phyloP scores from a whole-genome alignment of 139 green algal genomes.

The Chlorella sp. region DNA sequence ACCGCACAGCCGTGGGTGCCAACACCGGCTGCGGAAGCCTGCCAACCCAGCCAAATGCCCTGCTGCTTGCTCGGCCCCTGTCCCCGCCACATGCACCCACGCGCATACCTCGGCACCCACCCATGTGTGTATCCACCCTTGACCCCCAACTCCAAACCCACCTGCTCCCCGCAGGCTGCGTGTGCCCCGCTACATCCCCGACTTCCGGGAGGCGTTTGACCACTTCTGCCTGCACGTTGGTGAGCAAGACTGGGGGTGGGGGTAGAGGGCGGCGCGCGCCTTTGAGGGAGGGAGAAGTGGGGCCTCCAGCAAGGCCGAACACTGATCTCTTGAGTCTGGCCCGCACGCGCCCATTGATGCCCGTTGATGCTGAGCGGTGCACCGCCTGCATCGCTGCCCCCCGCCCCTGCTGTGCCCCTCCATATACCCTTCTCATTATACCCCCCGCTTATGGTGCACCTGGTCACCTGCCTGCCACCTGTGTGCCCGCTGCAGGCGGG shows the following conservation, averaged over 20 bases:
- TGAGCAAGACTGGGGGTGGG: neutral
- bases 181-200: slow-evolving; percentile 76
- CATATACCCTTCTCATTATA: no score
- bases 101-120: no score
- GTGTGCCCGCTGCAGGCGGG: slow-evolving; percentile 51
- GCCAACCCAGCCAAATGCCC: no score
- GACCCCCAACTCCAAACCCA: neutral
- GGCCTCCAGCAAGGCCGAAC: no score
- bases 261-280: neutral
- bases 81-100: no score
- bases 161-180: neutral
- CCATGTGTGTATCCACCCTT: neutral
- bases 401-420: neutral
- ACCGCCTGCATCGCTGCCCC: neutral
- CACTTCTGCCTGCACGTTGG: slow-evolving; percentile 87
- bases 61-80: no score
- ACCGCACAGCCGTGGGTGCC: neutral
- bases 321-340: no score
- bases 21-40: no score
- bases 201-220: slow-evolving; percentile 86
- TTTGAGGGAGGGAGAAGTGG: neutral
- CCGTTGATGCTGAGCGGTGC: neutral
- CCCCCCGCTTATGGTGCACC: neutral
- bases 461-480: neutral
- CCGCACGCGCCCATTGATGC: no score